Conservation (phyloP, 2,329 filamentous ascomycete genomes). For the Botryotinia convoluta region DNA sequence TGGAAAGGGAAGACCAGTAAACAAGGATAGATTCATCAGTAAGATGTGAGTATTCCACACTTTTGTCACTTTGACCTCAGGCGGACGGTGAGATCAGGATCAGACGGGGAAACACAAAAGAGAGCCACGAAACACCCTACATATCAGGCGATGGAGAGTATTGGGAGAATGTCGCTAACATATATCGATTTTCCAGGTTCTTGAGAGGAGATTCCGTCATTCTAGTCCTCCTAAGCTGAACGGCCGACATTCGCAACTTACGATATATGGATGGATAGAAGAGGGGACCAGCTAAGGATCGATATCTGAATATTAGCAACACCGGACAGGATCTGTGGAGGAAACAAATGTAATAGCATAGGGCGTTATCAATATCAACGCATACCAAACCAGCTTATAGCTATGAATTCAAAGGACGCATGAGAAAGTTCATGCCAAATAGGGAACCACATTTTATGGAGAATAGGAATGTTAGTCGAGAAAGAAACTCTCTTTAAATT, state of each 20-base stretch:
- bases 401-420: constrained; percentile 13
- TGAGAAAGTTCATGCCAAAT: constrained; percentile 11
- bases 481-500: constrained; percentile 12
- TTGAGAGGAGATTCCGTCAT: constrained; percentile 41
- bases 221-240: constrained; percentile 39
- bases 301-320: neutral
- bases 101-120: neutral
- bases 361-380: constrained; percentile 16
- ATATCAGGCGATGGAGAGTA: neutral
- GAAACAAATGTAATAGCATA: constrained; percentile 16
- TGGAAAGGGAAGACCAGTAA: constrained; percentile 85
- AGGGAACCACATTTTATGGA: constrained; percentile 14
- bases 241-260: constrained; percentile 16
- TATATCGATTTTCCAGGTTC: constrained; percentile 32
- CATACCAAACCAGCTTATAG: constrained; percentile 11
- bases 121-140: neutral
- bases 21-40: constrained; percentile 98
- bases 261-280: constrained; percentile 8
- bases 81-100: neutral
- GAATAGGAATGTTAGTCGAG: constrained; percentile 15
- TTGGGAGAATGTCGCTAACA: neutral
- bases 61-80: neutral
- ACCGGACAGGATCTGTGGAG: constrained; percentile 14
- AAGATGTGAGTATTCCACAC: constrained; percentile 69
- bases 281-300: neutral